Percentiles rank a stretch among this genome's conserved stretches.
phyloP scores from a whole-genome alignment of 306 rosid species.

The Casuarina equisetifolia region DNA sequence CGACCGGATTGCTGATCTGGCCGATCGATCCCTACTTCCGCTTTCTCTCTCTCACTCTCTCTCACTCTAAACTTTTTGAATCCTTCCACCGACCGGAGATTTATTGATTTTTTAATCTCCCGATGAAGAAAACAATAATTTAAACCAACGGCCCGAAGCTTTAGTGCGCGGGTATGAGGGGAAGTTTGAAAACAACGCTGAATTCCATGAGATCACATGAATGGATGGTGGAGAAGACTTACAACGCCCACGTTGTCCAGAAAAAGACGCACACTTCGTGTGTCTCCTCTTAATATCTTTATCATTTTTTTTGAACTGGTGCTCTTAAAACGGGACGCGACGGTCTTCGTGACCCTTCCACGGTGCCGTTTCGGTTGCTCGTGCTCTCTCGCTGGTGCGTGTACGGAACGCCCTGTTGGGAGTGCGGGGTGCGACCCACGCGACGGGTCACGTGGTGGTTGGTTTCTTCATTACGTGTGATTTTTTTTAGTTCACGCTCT shows the following conservation, averaged over 20 bases:
- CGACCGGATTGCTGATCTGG: conserved; percentile 21
- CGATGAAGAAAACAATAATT: not conserved
- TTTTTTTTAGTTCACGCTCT: conserved; percentile 6
- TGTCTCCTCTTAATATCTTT: not conserved
- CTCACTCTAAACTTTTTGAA: conserved; percentile 30
- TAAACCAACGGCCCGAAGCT: conserved; percentile 41
- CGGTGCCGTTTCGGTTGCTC: not conserved
- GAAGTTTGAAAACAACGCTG: conserved; percentile 88
- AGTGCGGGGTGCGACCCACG: conserved; percentile 1
- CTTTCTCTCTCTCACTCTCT: conserved; percentile 21
- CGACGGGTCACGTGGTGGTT: not conserved
- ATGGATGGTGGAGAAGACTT: conserved; percentile 35
- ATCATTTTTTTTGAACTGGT: conserved; percentile 36
- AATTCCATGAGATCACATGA: conserved; percentile 61
- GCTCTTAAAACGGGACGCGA: conserved; percentile 46
- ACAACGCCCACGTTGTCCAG: conserved; percentile 35
- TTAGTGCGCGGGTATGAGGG: conserved; percentile 91
- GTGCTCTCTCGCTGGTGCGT: not conserved
- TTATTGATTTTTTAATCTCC: not conserved
- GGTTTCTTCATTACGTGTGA: not conserved
- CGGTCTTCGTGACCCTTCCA: conserved; percentile 59
- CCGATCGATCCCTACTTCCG: conserved; percentile 6
- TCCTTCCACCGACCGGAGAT: conserved; percentile 21
- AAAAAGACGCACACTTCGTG: not conserved
- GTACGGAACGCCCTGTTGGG: not conserved